Evolutionary conservation across 176 grass and related monocot species (phyloP), one percentile per base, ranked within the genome.

Genomic region (Melocanna baccifera): DNA sequence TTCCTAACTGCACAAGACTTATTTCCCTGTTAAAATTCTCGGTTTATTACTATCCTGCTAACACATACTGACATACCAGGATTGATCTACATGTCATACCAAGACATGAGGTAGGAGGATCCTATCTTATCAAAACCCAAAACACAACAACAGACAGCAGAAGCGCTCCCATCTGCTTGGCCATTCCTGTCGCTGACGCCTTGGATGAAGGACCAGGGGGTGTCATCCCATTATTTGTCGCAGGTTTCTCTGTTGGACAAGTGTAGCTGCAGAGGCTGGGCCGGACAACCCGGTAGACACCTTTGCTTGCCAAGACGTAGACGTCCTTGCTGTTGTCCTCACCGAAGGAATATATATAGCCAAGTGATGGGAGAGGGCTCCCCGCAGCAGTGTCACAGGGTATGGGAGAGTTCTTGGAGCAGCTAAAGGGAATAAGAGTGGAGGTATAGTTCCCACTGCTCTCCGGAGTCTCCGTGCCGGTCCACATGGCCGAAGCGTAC

Each of bases 271-370:
- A 98, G 56, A 88, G 83, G 84, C 96, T 98, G 7, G 92, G 96
- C 36, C 91, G 81, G 5, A 95, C 91, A 23, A 98, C 87, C 16
- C 93, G 85, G 87, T 95, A 98, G 0, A 98, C 79, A 1, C 92
- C 95, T 80, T 95, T 93, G 80, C 64, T 90, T 3, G 87, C 26
- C 81, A 94, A 66, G 18, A 98, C 32, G 50, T 90, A 95, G 32
- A 93, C 62, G 47, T 98, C 92, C 84, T 93, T 94, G 32, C 12
- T 94, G 83, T 98, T 95, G 84, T 98, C 92, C 87, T 90, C 91
- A 1, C 92, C 95, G 8, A 93, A 98, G 20, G 95, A 93, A 48
- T 86, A 93, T 87, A 93, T 86, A 66, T 93, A 93, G 18, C 91
- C 91, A 6, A 91, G 78, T 0, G 88, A 88, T 2, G 88, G 88